Evolutionary conservation across 805 yeast species (phyloP).

Genomic region (Maudiozyma barnettii): DNA sequence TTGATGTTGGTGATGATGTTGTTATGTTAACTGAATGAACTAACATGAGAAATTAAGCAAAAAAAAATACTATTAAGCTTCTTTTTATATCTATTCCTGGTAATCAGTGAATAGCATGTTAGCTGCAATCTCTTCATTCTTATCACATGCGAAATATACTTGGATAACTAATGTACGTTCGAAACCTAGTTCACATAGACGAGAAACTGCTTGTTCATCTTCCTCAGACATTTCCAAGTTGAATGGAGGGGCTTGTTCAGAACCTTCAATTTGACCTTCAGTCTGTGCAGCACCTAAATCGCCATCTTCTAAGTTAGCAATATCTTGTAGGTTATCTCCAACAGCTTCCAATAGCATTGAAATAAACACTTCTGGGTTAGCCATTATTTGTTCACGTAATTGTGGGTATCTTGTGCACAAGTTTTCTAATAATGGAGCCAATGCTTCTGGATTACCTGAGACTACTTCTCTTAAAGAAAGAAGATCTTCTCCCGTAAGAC

Average conservation of each 20-base stretch:
- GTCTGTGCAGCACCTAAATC: conserved; percentile 23
- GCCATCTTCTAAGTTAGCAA: conserved; percentile 9
- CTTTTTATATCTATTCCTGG: conserved; percentile 19
- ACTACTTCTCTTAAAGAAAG: conserved; percentile 65
- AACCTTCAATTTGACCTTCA: conserved; percentile 26
- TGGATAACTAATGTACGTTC: conserved; percentile 80
- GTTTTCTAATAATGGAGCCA: conserved; percentile 76
- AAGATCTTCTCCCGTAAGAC: conserved; percentile 38
- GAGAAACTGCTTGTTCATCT: conserved; percentile 80
- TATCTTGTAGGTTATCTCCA: conserved; percentile 44
- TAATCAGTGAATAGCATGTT: conserved; percentile 70
- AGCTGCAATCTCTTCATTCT: conserved; percentile 94
- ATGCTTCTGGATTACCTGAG: conserved; percentile 77
- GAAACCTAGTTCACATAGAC: conserved; percentile 89
- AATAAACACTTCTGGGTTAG: conserved; percentile 84
- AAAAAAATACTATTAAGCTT: no score
- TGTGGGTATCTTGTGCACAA: conserved; percentile 77
- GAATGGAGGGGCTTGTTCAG: not conserved
- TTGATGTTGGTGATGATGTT: not conserved
- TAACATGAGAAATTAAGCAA: not conserved
- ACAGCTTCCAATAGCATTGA: conserved; percentile 56
- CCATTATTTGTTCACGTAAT: conserved; percentile 66
- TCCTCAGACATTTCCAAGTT: conserved; percentile 55
- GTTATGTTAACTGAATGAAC: not conserved
- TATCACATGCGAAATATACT: conserved; percentile 95